phyloP scores from a whole-genome alignment of 75 land plant genomes.

The Selaginella tamariscina region DNA sequence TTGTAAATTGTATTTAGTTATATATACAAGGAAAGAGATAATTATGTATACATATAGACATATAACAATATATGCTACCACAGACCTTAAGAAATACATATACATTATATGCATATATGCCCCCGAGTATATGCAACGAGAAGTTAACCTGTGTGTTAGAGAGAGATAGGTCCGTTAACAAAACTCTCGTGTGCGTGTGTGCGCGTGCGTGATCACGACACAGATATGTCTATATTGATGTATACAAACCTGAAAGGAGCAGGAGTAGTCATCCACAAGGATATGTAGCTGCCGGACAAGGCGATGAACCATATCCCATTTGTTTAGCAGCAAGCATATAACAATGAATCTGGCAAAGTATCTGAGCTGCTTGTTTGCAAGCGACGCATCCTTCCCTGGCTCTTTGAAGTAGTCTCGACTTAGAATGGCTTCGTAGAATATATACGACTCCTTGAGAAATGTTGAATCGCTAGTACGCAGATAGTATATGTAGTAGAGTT shows the following conservation, averaged over 20 bases:
- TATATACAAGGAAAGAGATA: no score
- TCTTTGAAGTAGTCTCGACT: constrained; percentile 91
- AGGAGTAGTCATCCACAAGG: constrained; percentile 63
- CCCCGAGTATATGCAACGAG: no score
- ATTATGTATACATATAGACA: no score
- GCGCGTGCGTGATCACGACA: no score
- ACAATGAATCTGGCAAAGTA: constrained; percentile 70
- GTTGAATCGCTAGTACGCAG: constrained; percentile 64
- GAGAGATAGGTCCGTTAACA: no score
- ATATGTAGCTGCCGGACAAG: constrained; percentile 46
- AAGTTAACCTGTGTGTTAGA: no score
- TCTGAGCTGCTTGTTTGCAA: constrained; percentile 75
- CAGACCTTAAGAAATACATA: no score
- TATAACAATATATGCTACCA: no score
- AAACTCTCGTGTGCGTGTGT: no score
- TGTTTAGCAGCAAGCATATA: constrained; percentile 66
- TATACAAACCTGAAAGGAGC: constrained; percentile 51
- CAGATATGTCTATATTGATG: no score
- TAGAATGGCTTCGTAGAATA: constrained; percentile 87
- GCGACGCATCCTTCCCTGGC: constrained; percentile 39
- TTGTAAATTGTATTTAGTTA: no score
- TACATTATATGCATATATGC: no score
- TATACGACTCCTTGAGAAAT: constrained; percentile 64
- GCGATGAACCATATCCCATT: constrained; percentile 59
- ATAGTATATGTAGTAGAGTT: constrained; percentile 81